phyloP scores from a whole-genome alignment of 768 basidiomycete genomes.

The Strobilomyces confusus region DNA sequence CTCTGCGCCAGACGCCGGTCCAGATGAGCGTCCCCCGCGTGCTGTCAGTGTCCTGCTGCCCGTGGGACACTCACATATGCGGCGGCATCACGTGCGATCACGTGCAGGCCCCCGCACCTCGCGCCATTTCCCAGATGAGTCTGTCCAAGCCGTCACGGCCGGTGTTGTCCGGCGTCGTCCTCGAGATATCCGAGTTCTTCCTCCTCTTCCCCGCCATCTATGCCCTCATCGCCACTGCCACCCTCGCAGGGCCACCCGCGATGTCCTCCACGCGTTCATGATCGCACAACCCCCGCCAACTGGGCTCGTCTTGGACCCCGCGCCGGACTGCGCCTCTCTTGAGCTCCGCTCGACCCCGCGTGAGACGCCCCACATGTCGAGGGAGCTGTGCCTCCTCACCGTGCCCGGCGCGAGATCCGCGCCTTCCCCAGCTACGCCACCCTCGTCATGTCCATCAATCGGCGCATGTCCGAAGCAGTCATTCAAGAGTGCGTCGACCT shows the following conservation, averaged over 20 bases:
- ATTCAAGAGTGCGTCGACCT: constrained; percentile 55
- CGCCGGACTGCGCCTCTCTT: constrained; percentile 63
- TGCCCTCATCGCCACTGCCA: constrained; percentile 58
- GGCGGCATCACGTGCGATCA: too few species aligned
- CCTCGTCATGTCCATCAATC: constrained; percentile 73
- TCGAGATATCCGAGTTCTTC: constrained; percentile 72
- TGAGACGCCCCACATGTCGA: constrained; percentile 51
- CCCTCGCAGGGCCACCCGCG: constrained; percentile 55
- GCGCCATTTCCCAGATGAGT: too few species aligned
- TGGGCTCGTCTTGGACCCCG: constrained; percentile 30
- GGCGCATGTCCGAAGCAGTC: constrained; percentile 53
- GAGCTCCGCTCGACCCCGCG: constrained; percentile 84
- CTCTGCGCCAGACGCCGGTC: too few species aligned
- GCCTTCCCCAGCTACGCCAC: constrained; percentile 51
- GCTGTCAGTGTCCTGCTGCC: too few species aligned
- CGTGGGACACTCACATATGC: too few species aligned
- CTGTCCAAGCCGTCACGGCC: too few species aligned
- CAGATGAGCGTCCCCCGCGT: too few species aligned
- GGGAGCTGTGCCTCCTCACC: constrained; percentile 55
- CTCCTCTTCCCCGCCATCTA: constrained; percentile 74
- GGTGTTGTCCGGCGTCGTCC: constrained; percentile 34
- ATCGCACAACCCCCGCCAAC: constrained; percentile 16
- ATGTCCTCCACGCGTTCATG: constrained; percentile 64
- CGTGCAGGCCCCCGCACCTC: too few species aligned
- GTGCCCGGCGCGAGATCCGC: constrained; percentile 66